Base-by-base conservation (phyloP, 495 filamentous ascomycete genomes). In the Hyphodiscus hymeniophilus region DNA sequence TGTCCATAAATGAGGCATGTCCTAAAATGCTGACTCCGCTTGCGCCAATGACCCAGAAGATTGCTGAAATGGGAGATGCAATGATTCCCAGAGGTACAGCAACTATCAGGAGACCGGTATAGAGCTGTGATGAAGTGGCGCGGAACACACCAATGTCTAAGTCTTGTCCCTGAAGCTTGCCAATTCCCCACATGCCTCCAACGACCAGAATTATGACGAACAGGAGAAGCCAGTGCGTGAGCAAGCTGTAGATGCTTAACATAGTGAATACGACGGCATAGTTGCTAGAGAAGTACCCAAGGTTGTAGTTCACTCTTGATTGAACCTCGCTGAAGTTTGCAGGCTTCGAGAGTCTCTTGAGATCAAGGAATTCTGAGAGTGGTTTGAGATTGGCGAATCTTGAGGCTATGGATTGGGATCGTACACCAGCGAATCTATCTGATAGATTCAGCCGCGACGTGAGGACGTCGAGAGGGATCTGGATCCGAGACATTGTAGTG, bases 211-310 rank as follows among this genome's bases (percentile, higher is more conserved):
- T 56, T 61, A 98, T 94, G 60, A 90, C 89, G 63, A 97, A 97
- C 46, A 97, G 76, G 34, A 98, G 74, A 17, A 75, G 54, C 38
- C 73, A 65, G 66, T 96, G 95, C 47, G 85, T 91, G 59, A 98
- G 74, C 61, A 98, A 65, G 61, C 85, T 83, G 77, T 98, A 98
- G 73, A 98, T 86, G 72, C 82, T 85, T 54, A 98, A 82, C 80
- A 97, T 94, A 47, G 82, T 73, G 66, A 96, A 94, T 48, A 98
- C 79, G 50, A 84, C 82, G 55, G 84, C 84, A 78, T 98, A 98
- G 71, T 98, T 98, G 84, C 88, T 96, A 46, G 89, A 91, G 74
- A 95, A 98, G 72, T 96, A 84, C 62, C 82, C 78, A 45, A 98
- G 72, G 64, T 98, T 98, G 82, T 95, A 98, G 71, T 94, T 95